phyloP scores from a whole-genome alignment of 2,329 filamentous ascomycete species.

The Alternaria hordeiaustralica region DNA sequence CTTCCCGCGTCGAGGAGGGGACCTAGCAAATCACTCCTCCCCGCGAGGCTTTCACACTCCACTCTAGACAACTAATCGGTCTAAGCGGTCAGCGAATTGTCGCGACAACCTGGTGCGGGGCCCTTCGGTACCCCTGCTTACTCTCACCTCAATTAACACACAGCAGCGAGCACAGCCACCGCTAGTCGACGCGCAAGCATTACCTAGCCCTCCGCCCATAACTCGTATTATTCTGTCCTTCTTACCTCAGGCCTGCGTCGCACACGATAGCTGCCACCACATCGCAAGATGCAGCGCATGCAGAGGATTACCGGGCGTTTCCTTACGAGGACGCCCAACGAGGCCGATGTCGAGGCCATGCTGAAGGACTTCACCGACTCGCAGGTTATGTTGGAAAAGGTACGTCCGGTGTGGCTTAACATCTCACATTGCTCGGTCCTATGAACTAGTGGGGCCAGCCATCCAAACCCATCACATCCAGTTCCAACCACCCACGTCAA shows the following conservation, averaged over 20 bases:
- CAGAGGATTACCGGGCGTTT: constrained; percentile 78
- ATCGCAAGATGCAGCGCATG: constrained; percentile 69
- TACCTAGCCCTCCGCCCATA: not conserved
- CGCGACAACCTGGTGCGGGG: constrained; percentile 10
- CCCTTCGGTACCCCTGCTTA: constrained; percentile 12
- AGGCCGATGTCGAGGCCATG: constrained; percentile 75
- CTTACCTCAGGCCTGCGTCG: constrained; percentile 10
- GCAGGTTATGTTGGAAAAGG: constrained; percentile 75
- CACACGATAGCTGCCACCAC: constrained; percentile 23
- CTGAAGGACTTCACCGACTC: constrained; percentile 82
- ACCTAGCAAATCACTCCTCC: constrained; percentile 14
- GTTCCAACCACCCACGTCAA: not conserved
- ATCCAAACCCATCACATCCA: not conserved
- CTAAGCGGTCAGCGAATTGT: not conserved
- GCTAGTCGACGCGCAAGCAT: constrained; percentile 15
- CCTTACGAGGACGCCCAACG: constrained; percentile 73
- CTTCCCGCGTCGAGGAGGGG: not conserved
- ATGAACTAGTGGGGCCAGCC: constrained; percentile 27
- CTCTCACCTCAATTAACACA: constrained; percentile 26
- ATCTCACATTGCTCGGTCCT: not conserved
- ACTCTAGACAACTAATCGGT: not conserved
- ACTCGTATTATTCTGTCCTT: not conserved
- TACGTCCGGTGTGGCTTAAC: constrained; percentile 48
- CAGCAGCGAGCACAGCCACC: constrained; percentile 28
- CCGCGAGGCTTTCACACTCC: constrained; percentile 14